Conservation (phyloP, 352 stramenopile genomes). For the Pythium inflatum region DNA sequence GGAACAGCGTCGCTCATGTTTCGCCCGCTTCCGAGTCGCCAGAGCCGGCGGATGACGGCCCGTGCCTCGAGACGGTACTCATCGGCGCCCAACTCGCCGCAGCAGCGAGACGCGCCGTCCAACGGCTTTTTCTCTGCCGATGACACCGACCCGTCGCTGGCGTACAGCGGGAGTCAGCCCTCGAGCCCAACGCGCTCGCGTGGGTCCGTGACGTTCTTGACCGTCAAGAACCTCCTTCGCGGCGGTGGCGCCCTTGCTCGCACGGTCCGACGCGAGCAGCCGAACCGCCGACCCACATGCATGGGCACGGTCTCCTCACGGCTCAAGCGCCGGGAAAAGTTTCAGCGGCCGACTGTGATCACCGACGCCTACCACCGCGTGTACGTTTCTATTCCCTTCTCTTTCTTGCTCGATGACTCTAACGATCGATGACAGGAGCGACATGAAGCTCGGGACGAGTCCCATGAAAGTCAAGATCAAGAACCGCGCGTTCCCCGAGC, state of each 20-base stretch:
- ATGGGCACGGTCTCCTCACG: slow-evolving; percentile 67
- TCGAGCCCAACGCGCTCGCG: slow-evolving; percentile 33
- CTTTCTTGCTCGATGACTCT: not conserved
- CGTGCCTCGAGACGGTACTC: slow-evolving; percentile 8
- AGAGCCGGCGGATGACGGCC: slow-evolving; percentile 19
- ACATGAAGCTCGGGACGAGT: slow-evolving; percentile 73
- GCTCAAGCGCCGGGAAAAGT: slow-evolving; percentile 70
- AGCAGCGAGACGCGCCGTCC: not conserved
- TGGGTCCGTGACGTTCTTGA: slow-evolving; percentile 58
- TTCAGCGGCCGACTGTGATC: slow-evolving; percentile 60
- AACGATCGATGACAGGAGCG: slow-evolving; percentile 45
- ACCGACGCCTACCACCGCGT: slow-evolving; percentile 72
- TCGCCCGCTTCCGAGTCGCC: slow-evolving; percentile 14
- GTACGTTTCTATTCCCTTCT: slow-evolving; percentile 38
- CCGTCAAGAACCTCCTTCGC: slow-evolving; percentile 65
- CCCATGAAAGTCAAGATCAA: slow-evolving; percentile 50
- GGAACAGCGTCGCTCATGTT: slow-evolving; percentile 25
- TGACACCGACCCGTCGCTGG: not conserved
- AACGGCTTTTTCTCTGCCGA: slow-evolving; percentile 2
- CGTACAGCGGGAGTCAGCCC: slow-evolving; percentile 11
- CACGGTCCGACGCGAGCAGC: slow-evolving; percentile 40
- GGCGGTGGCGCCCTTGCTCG: slow-evolving; percentile 49
- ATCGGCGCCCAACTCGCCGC: slow-evolving; percentile 22
- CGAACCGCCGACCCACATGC: slow-evolving; percentile 45
- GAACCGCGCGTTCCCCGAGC: slow-evolving; percentile 53